These are phyloP conservation scores for Alternaria sp. DNA, from an alignment of 2,329 filamentous ascomycete genomes.

Conservation along the genomic window DNA sequence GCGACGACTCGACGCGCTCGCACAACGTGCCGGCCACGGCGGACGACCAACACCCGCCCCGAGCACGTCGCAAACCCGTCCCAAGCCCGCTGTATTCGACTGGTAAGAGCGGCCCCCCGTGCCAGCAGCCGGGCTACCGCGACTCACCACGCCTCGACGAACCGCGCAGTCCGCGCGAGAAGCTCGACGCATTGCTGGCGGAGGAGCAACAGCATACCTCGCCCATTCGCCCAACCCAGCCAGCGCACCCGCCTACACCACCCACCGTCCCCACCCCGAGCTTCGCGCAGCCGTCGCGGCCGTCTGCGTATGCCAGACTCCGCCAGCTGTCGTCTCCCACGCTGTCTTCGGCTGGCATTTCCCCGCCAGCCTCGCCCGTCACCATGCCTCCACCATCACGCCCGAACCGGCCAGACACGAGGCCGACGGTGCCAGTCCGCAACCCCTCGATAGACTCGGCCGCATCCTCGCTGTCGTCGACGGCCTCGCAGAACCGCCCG, in stretches of 20 bases:
- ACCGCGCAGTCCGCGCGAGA: slow-evolving; percentile 48
- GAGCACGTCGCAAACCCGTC: slow-evolving; percentile 28
- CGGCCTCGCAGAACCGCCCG: slow-evolving; percentile 56
- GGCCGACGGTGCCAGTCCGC: slow-evolving; percentile 58
- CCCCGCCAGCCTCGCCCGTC: slow-evolving; percentile 43
- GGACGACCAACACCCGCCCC: slow-evolving; percentile 22
- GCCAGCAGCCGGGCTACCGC: slow-evolving; percentile 30
- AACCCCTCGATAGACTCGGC: slow-evolving; percentile 93
- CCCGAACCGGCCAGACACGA: slow-evolving; percentile 42
- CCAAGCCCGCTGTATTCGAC: slow-evolving; percentile 38
- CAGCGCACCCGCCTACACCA: slow-evolving; percentile 14
- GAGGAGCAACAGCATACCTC: slow-evolving; percentile 33
- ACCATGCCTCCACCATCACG: slow-evolving; percentile 47
- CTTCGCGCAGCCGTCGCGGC: slow-evolving; percentile 26
- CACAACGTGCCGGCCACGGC: slow-evolving; percentile 23
- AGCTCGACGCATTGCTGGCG: slow-evolving; percentile 48
- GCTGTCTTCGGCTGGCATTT: slow-evolving; percentile 37
- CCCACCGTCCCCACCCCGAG: slow-evolving; percentile 15
- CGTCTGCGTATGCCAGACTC: slow-evolving; percentile 41
- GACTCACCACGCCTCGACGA: slow-evolving; percentile 43
- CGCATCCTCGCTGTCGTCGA: slow-evolving; percentile 68
- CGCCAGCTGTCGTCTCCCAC: slow-evolving; percentile 47
- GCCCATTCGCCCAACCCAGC: slow-evolving; percentile 21
- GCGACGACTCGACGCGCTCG: slow-evolving; percentile 36
- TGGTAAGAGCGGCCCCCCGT: slow-evolving; percentile 12